These are phyloP conservation scores for Solanum boliviense DNA, from an alignment of 257 asterid genomes.

Conservation along the genomic window DNA sequence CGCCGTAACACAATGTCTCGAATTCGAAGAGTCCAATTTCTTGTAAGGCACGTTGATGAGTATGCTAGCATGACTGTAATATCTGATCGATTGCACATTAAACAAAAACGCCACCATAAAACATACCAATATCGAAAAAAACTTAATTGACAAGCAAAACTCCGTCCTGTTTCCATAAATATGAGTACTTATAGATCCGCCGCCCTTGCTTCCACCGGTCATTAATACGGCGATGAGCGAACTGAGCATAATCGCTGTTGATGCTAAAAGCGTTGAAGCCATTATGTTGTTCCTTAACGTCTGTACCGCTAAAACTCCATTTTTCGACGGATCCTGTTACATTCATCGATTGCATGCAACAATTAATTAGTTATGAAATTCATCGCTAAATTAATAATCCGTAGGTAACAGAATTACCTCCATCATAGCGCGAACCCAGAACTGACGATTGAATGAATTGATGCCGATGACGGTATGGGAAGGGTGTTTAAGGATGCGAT, in stretches of 20 bases:
- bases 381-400: not conserved
- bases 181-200: constrained; percentile 5
- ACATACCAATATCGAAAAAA: constrained; percentile 59
- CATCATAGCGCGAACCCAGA: constrained; percentile 95
- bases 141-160: constrained; percentile 44
- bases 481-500: constrained; percentile 51
- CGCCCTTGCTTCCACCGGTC: constrained; percentile 26
- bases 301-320: constrained; percentile 77
- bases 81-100: constrained; percentile 74
- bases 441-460: constrained; percentile 78
- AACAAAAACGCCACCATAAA: constrained; percentile 68
- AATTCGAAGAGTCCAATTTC: not conserved
- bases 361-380: not conserved
- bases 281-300: constrained; percentile 81
- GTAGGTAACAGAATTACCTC: constrained; percentile 28
- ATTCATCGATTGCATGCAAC: not conserved
- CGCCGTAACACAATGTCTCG: constrained; percentile 15
- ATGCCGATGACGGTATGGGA: constrained; percentile 72
- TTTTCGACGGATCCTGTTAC: constrained; percentile 46
- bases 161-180: constrained; percentile 29
- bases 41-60: constrained; percentile 66
- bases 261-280: constrained; percentile 87
- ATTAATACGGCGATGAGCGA: constrained; percentile 70
- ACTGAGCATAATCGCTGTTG: constrained; percentile 75
- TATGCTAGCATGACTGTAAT: constrained; percentile 89